phyloP scores from a whole-genome alignment of 1,139 yeast genomes.

The Kodamaea sp. region DNA sequence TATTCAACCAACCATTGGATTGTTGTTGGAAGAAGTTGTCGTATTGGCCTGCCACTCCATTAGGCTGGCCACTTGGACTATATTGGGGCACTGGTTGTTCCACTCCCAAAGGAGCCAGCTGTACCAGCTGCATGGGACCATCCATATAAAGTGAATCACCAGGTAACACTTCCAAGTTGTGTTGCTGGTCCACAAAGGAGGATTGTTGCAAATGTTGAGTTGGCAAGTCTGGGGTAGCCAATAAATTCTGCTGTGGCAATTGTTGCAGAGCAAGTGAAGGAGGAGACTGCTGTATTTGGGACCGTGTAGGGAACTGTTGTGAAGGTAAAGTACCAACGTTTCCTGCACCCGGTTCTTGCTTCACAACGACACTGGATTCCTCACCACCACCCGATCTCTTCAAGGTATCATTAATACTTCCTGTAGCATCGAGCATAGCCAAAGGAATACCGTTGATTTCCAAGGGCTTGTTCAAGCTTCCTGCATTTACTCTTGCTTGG shows the following conservation, averaged over 20 bases:
- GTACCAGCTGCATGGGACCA: slow-evolving; percentile 2
- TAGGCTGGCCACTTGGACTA: slow-evolving; percentile 3
- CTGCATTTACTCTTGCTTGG: slow-evolving; percentile 58
- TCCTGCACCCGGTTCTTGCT: not conserved
- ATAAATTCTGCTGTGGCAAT: slow-evolving; percentile 3
- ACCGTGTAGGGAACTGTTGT: not conserved
- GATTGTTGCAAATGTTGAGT: slow-evolving; percentile 4
- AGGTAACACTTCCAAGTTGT: slow-evolving; percentile 4
- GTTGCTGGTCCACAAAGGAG: slow-evolving; percentile 7
- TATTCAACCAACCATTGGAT: slow-evolving; percentile 73
- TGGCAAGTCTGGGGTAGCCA: slow-evolving; percentile 8
- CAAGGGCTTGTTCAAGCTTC: slow-evolving; percentile 55
- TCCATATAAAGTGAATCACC: slow-evolving; percentile 6
- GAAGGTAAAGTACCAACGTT: not conserved
- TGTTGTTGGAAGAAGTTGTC: slow-evolving; percentile 74
- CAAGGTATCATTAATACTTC: slow-evolving; percentile 49
- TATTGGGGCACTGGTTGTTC: slow-evolving; percentile 1
- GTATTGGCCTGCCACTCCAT: slow-evolving; percentile 42
- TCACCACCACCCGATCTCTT: not conserved
- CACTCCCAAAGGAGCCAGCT: slow-evolving; percentile 1
- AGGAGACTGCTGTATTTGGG: slow-evolving; percentile 1
- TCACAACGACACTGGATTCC: not conserved
- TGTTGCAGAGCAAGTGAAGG: slow-evolving; percentile 4
- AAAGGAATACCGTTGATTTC: slow-evolving; percentile 81
- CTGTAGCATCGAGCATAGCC: slow-evolving; percentile 79